A percentile compares a stretch with the other conserved stretches of the same genome.
Conservation (phyloP, 192 early-diverging fungal species). For the Coemansia sp. region DNA sequence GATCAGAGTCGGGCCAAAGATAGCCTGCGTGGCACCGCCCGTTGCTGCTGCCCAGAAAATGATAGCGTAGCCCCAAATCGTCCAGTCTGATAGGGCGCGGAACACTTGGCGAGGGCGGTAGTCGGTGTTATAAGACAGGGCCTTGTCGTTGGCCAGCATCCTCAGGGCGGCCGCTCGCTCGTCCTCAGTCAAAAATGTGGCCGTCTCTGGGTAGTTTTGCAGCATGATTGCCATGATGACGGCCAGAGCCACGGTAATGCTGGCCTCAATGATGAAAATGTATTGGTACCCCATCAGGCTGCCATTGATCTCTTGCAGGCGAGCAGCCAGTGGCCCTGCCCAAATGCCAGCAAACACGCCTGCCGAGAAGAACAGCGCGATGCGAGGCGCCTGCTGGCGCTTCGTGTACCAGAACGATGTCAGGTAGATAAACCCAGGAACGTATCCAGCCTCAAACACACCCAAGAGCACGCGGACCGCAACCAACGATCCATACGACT, state of each 20-base stretch:
- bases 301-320: constrained; percentile 38
- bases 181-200: constrained; percentile 60
- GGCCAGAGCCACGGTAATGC: constrained; percentile 55
- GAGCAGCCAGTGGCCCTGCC: constrained; percentile 48
- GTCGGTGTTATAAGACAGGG: constrained; percentile 19
- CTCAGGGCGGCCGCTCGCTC: constrained; percentile 54
- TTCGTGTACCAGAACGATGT: constrained; percentile 60
- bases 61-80: constrained; percentile 50
- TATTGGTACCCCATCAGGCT: constrained; percentile 45
- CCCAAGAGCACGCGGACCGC: constrained; percentile 50
- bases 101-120: constrained; percentile 36
- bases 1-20: constrained; percentile 50
- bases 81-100: constrained; percentile 44
- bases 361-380: constrained; percentile 57
- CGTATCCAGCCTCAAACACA: constrained; percentile 65
- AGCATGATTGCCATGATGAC: constrained; percentile 47
- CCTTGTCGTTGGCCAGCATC: constrained; percentile 48
- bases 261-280: constrained; percentile 64
- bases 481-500: constrained; percentile 58
- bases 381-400: constrained; percentile 48
- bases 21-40: constrained; percentile 52
- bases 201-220: constrained; percentile 60
- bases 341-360: constrained; percentile 55
- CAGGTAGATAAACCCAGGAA: constrained; percentile 70
- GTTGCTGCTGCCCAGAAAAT: constrained; percentile 51